Evolutionary conservation across 768 basidiomycete species (phyloP).

Genomic region (Lactarius psammicola): DNA sequence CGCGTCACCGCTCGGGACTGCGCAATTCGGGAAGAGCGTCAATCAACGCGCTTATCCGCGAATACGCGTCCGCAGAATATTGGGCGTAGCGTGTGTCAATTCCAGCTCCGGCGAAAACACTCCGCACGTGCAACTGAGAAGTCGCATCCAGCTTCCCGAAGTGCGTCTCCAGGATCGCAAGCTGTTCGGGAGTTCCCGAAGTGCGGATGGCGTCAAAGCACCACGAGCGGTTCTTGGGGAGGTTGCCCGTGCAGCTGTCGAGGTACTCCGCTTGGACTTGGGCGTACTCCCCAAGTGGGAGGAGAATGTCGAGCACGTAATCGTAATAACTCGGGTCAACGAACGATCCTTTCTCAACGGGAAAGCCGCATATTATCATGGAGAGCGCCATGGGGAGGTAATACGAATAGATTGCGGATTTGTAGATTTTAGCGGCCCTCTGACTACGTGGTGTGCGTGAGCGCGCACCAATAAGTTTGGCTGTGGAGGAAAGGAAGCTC

Average conservation of each 20-base stretch:
- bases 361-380: conserved; percentile 72
- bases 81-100: conserved; percentile 63
- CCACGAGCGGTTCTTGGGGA: conserved; percentile 99
- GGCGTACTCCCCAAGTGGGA: conserved; percentile 96
- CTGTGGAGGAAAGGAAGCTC: conserved; percentile 27
- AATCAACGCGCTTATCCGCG: conserved; percentile 64
- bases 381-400: conserved; percentile 97
- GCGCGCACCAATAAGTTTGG: neutral
- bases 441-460: conserved; percentile 51
- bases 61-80: conserved; percentile 79
- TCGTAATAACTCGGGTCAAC: conserved; percentile 60
- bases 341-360: conserved; percentile 44
- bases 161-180: conserved; percentile 56
- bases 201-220: conserved; percentile 82
- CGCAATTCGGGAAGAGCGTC: conserved; percentile 62
- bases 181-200: conserved; percentile 53
- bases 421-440: conserved; percentile 90
- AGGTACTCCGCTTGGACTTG: conserved; percentile 93
- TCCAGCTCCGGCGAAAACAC: conserved; percentile 67
- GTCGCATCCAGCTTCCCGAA: conserved; percentile 59
- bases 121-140: conserved; percentile 60
- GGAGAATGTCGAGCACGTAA: conserved; percentile 71
- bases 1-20: conserved; percentile 37
- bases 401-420: conserved; percentile 97
- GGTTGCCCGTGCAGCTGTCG: conserved; percentile 82